Evolutionary conservation across 192 early-diverging fungal species (phyloP), one percentile per base, ranked within the genome.

Genomic region (Cladochytrium replicatum): DNA sequence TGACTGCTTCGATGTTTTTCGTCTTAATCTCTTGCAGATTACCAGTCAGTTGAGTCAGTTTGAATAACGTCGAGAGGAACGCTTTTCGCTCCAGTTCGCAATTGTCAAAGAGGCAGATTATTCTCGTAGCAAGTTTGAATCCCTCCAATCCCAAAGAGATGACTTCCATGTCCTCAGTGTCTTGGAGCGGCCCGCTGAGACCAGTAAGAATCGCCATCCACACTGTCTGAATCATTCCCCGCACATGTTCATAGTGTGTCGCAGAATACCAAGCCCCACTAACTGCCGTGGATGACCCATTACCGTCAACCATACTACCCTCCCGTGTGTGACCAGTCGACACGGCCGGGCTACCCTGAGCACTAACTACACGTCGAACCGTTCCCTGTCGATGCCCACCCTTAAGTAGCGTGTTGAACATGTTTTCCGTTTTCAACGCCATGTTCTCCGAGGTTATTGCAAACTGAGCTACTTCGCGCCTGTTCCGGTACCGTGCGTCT

Each of bases 1-100:
- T 76, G 41, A 84, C 82, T 0, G 87, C 84, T 55, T 87, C 83
- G 1, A 89, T 75, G 50, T 89, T 86, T 55, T 89, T 89, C 38
- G 75, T 75, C 42, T 70, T 80, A 73, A 88, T 81, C 50, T 89
- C 85, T 23, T 69, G 71, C 32, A 85, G 48, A 31, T 82, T 81
- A 3, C 6, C 2, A n/a, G n/a, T n/a, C 59, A 89, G 64, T 58
- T 72, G 73, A 6, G 85, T 82, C 48, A 89, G 85, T 59, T 85
- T 84, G 25, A 81, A 66, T 57, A 89, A 54, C 9, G 85, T 86
- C 21, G 85, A 80, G 8, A 89, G 73, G 63, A 87, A 87, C 7
- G 85, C 83, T 44, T 84, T 69, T 11, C 83, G 61, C 58, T 87
- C 84, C 24, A 87, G 60, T 28, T 83, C 75, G 3, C 41, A 19